These are phyloP conservation scores for Fonsecaea multimorphosa DNA, from an alignment of 2,329 filamentous ascomycete genomes.

Conservation along the genomic window DNA sequence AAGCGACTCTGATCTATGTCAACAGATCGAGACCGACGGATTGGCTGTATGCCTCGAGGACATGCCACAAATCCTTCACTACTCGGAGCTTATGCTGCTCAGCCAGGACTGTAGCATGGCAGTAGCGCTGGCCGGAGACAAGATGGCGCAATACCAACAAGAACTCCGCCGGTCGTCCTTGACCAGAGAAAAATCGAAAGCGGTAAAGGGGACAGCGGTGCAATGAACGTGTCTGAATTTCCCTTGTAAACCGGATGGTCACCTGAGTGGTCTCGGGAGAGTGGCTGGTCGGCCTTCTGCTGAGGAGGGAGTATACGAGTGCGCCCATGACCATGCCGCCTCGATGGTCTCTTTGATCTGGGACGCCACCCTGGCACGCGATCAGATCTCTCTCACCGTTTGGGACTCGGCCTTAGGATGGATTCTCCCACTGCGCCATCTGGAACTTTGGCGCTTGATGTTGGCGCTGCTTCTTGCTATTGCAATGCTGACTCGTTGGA, in stretches of 20 bases:
- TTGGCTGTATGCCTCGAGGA: not conserved
- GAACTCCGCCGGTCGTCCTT: not conserved
- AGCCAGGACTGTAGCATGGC: not conserved
- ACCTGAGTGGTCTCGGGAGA: not conserved
- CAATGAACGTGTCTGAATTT: constrained; percentile 9
- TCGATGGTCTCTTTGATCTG: not conserved
- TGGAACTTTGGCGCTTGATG: not conserved
- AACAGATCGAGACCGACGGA: not conserved
- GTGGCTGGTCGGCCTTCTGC: not conserved
- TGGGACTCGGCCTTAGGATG: not conserved
- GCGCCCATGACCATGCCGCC: not conserved
- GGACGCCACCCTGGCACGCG: not conserved
- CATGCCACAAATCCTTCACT: not conserved
- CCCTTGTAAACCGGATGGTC: constrained; percentile 9
- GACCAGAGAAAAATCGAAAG: not conserved
- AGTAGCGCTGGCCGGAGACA: not conserved
- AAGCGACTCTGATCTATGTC: not conserved
- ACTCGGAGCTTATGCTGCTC: constrained; percentile 4
- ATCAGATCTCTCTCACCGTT: not conserved
- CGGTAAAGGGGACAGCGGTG: not conserved
- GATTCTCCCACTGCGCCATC: not conserved
- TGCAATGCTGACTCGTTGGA: not conserved
- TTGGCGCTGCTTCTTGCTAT: not conserved
- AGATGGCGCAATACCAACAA: constrained; percentile 8
- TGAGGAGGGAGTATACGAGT: not conserved